Base-by-base conservation (phyloP, 2,329 filamentous ascomycete genomes). In the Colletotrichum australisinense region DNA sequence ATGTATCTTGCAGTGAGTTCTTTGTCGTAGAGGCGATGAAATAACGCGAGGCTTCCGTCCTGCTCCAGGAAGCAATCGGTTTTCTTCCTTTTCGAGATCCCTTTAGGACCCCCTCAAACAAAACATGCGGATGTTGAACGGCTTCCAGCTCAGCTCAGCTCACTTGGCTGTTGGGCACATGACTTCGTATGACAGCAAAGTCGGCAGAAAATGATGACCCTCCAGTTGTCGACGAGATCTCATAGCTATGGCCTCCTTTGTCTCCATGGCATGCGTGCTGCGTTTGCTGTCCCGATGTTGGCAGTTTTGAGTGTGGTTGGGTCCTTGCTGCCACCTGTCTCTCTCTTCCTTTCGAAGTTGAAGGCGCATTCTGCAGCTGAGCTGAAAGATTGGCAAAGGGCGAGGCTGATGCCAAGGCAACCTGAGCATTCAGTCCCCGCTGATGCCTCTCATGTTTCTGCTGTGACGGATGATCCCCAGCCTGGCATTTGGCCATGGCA, bases 281-380 rank as follows among this genome's bases (percentile, higher is more conserved):
- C 32, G 42, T 49, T 49, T 30, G n/a, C 30, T 4, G 49, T 26
- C 6, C 8, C 19, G 16, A 12, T 38, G 49, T 5, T n/a, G n/a
- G 26, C 46, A 19, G 22, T 64, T 14, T n/a, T 30, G 30, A 49
- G 9, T 22, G 4, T 49, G 19, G 3, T 19, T 49, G 8, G 42
- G 19, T 49, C 53, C 19, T 64, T 64, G 62, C 38, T 64, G 62
- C 62, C 49, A 64, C 62, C 30, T 64, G 52, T 28, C 46, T 30
- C 46, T 55, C 49, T 64, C 9, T 24, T 30, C 49, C 30, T 24
- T 14, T 32, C n/a, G n/a, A 19, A 38, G n/a, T 55, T 22, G 62
- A 63, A 8, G 22, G 28, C 9, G 28, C n/a, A 7, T 52, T 26
- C 12, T 19, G 19, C n/a, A 22, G 58, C 46, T 19, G 8, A 49